phyloP scores from a whole-genome alignment of 1,284 basidiomycete genomes.

The Malassezia furfur region DNA sequence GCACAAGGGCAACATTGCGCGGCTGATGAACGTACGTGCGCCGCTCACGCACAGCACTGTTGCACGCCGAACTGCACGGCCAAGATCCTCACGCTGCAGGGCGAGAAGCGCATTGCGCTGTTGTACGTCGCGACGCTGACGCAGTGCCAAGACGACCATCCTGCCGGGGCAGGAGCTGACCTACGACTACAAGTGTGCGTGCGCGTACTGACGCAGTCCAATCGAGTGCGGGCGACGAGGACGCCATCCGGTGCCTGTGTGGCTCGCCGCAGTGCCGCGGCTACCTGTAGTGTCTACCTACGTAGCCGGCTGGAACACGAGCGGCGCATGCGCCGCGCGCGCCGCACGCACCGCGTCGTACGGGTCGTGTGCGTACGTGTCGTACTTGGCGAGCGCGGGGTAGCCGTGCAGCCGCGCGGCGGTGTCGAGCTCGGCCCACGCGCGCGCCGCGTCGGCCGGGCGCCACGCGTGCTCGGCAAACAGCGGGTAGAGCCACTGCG shows the following conservation, averaged over 20 bases:
- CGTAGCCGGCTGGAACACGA: constrained; percentile 2
- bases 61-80: constrained; percentile 96
- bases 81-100: constrained; percentile 95
- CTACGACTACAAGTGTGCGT: constrained; percentile 47
- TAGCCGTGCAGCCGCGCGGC: constrained; percentile 7
- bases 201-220: constrained; percentile 23
- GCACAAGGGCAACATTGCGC: constrained; percentile 85
- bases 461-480: constrained; percentile 33
- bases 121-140: constrained; percentile 48
- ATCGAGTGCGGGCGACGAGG: constrained; percentile 38
- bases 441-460: not conserved
- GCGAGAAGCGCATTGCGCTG: constrained; percentile 97
- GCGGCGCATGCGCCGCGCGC: not conserved
- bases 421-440: constrained; percentile 4
- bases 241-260: constrained; percentile 50
- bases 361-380: constrained; percentile 7
- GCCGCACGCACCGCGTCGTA: constrained; percentile 7
- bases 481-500: constrained; percentile 36
- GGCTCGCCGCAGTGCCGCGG: constrained; percentile 48
- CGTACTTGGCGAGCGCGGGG: constrained; percentile 9
- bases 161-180: constrained; percentile 57
- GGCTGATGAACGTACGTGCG: constrained; percentile 38
- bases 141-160: constrained; percentile 78
- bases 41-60: constrained; percentile 56
- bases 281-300: constrained; percentile 25